Conservation (phyloP, 495 filamentous ascomycete genomes). For the Trichoderma gamsii region DNA sequence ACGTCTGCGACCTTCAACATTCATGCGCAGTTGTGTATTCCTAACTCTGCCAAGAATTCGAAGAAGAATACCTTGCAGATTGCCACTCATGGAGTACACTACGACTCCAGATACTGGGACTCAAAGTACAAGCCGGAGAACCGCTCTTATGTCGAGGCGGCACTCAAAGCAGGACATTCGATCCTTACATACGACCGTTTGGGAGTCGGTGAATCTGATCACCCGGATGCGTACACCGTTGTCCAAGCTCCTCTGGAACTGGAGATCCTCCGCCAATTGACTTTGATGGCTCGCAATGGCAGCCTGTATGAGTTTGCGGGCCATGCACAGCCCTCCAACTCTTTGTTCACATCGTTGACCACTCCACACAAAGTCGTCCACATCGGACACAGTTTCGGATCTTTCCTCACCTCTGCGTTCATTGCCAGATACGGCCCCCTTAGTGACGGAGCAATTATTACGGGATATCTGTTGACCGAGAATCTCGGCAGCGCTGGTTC, state of each 20-base stretch:
- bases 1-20: slow-evolving; percentile 32
- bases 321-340: slow-evolving; percentile 11
- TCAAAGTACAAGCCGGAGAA: slow-evolving; percentile 46
- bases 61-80: slow-evolving; percentile 37
- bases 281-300: slow-evolving; percentile 26
- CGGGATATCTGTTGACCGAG: slow-evolving; percentile 24
- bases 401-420: slow-evolving; percentile 24
- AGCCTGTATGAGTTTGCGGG: slow-evolving; percentile 18
- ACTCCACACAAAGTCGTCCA: slow-evolving; percentile 28
- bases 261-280: slow-evolving; percentile 34
- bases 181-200: slow-evolving; percentile 41
- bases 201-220: slow-evolving; percentile 31
- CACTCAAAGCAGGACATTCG: slow-evolving; percentile 31
- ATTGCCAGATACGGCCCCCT: slow-evolving; percentile 22
- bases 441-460: slow-evolving; percentile 27
- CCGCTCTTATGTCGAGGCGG: slow-evolving; percentile 39
- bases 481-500: slow-evolving; percentile 19
- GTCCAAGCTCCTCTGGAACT: slow-evolving; percentile 35
- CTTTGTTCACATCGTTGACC: slow-evolving; percentile 10
- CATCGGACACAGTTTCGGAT: slow-evolving; percentile 37
- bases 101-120: slow-evolving; percentile 50
- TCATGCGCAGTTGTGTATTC: slow-evolving; percentile 34
- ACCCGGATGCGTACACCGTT: slow-evolving; percentile 32
- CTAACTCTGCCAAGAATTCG: slow-evolving; percentile 21
- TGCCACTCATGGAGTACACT: slow-evolving; percentile 51